Evolutionary conservation across 352 stramenopile genomes (phyloP).

Genomic region (Phytopythium vexans): DNA sequence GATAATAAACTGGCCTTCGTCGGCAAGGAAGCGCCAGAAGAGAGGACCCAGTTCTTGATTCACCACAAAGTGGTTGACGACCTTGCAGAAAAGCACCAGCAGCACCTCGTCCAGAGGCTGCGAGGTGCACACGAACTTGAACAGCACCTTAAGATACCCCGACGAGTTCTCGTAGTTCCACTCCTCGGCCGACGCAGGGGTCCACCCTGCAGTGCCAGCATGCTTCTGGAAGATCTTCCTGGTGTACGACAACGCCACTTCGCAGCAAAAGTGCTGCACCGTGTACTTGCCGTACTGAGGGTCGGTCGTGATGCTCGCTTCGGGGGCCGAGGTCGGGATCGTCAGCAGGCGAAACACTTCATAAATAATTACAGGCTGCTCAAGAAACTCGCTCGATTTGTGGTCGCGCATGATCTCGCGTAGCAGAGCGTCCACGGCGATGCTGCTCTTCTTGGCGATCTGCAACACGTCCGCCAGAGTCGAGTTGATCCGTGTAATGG

Average conservation of each 20-base stretch:
- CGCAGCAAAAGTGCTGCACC: slow-evolving; percentile 82
- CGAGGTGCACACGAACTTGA: slow-evolving; percentile 74
- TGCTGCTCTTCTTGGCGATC: slow-evolving; percentile 60
- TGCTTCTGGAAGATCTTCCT: slow-evolving; percentile 72
- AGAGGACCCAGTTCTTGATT: slow-evolving; percentile 63
- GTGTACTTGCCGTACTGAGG: slow-evolving; percentile 80
- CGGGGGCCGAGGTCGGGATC: slow-evolving; percentile 24
- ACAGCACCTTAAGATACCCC: slow-evolving; percentile 79
- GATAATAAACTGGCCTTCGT: slow-evolving; percentile 67
- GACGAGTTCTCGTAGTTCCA: slow-evolving; percentile 49
- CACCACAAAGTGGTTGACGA: slow-evolving; percentile 80
- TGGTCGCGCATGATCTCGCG: slow-evolving; percentile 73
- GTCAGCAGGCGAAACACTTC: slow-evolving; percentile 79
- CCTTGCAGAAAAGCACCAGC: slow-evolving; percentile 84
- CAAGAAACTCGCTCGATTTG: slow-evolving; percentile 67
- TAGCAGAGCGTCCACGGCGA: slow-evolving; percentile 74
- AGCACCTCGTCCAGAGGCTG: slow-evolving; percentile 72
- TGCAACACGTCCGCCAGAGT: slow-evolving; percentile 60
- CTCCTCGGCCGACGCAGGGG: slow-evolving; percentile 29
- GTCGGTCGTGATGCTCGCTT: slow-evolving; percentile 36
- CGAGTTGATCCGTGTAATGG: slow-evolving; percentile 49
- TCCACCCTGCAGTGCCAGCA: slow-evolving; percentile 30
- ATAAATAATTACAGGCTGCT: slow-evolving; percentile 79
- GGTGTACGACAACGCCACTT: slow-evolving; percentile 74
- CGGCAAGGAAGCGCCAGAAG: slow-evolving; percentile 63